These are phyloP conservation scores for Chalciporus pseudorubinellus DNA, from an alignment of 768 basidiomycete genomes.

Conservation along the genomic window DNA sequence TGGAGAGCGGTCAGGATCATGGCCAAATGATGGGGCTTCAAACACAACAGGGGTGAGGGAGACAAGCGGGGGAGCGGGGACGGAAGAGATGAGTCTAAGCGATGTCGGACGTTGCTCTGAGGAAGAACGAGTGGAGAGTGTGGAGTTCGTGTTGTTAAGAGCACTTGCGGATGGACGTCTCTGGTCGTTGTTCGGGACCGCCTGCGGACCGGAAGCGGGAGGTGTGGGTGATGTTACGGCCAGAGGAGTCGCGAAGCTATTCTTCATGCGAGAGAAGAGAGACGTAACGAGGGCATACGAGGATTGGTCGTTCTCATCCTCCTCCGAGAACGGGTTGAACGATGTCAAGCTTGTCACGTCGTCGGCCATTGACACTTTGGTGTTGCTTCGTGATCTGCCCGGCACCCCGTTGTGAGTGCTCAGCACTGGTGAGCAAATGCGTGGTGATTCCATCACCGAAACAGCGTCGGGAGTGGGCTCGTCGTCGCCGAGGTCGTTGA, in stretches of 20 bases:
- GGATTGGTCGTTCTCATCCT: conserved; percentile 86
- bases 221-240: conserved; percentile 46
- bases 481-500: not conserved
- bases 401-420: conserved; percentile 39
- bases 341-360: conserved; percentile 78
- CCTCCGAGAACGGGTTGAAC: conserved; percentile 91
- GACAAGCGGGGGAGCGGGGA: conserved; percentile 76
- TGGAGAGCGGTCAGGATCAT: conserved; percentile 61
- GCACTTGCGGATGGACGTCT: conserved; percentile 56
- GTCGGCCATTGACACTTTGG: conserved; percentile 48
- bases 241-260: conserved; percentile 66
- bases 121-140: conserved; percentile 45
- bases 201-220: conserved; percentile 31
- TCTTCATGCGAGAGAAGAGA: conserved; percentile 79
- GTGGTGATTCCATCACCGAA: conserved; percentile 35
- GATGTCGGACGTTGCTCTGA: conserved; percentile 58
- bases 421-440: conserved; percentile 28
- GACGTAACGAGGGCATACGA: conserved; percentile 83
- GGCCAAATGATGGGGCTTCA: conserved; percentile 66
- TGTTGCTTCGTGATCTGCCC: conserved; percentile 62
- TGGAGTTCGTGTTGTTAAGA: conserved; percentile 45
- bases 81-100: conserved; percentile 47
- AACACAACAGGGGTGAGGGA: conserved; percentile 85
- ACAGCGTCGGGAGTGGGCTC: not conserved
- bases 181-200: conserved; percentile 41